Conservation (phyloP, 176 grass and related monocot genomes). For the Paspalum vaginatum region DNA sequence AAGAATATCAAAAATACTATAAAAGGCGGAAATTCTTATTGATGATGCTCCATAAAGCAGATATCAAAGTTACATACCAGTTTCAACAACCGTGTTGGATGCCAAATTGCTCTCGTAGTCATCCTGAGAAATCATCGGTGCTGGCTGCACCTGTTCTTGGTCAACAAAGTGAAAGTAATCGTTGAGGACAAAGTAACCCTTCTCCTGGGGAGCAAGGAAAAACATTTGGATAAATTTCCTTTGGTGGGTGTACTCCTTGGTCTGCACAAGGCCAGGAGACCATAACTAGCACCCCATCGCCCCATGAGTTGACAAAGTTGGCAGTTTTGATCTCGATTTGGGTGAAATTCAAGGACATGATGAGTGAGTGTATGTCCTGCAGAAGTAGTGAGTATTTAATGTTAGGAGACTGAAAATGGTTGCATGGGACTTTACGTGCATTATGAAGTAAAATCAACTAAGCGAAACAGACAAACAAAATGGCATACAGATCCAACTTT, state of each 20-base stretch:
- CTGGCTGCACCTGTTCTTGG: constrained; percentile 74
- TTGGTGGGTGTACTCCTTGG: constrained; percentile 65
- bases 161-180: constrained; percentile 96
- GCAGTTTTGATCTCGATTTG: constrained; percentile 94
- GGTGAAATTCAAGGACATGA: constrained; percentile 83
- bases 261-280: constrained; percentile 86
- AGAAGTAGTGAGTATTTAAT: not conserved
- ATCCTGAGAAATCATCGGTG: constrained; percentile 45
- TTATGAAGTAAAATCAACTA: not conserved
- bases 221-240: constrained; percentile 93
- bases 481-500: not conserved
- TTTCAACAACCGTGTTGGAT: constrained; percentile 43
- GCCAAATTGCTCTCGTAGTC: constrained; percentile 62
- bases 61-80: constrained; percentile 45
- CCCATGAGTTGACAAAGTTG: constrained; percentile 85
- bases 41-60: constrained; percentile 1
- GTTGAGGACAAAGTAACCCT: constrained; percentile 96
- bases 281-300: constrained; percentile 79
- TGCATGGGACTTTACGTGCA: not conserved
- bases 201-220: constrained; percentile 95
- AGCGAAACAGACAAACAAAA: not conserved
- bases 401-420: not conserved
- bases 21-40: not conserved
- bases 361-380: constrained; percentile 90
- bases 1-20: not conserved